phyloP scores from a whole-genome alignment of 495 filamentous ascomycete species.

The Aspergillus mulundensis region DNA sequence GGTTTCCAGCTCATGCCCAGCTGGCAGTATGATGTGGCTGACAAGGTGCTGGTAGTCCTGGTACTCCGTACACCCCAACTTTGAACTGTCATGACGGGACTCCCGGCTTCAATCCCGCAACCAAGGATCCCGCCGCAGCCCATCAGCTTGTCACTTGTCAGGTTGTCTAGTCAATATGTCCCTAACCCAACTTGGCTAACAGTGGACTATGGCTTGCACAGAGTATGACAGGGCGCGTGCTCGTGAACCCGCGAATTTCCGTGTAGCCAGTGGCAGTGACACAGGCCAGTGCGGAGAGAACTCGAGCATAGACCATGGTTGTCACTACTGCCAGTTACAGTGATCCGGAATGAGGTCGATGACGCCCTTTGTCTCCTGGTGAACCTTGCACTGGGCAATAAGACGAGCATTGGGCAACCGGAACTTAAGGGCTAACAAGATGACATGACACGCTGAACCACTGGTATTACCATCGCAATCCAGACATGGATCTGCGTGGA shows the following conservation, averaged over 20 bases:
- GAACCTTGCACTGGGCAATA: neutral
- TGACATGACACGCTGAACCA: neutral
- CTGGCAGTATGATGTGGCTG: neutral
- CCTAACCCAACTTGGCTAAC: neutral
- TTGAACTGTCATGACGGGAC: neutral
- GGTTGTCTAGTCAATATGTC: neutral
- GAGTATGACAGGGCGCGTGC: constrained; percentile 1
- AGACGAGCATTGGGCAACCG: neutral
- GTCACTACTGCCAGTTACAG: neutral
- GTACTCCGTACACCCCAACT: too few species aligned
- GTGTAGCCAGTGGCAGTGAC: neutral
- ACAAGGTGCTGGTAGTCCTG: neutral
- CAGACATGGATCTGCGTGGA: constrained; percentile 1
- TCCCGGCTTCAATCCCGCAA: neutral
- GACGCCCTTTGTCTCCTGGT: neutral
- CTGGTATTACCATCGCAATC: neutral
- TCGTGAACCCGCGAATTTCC: constrained; percentile 4
- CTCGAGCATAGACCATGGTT: neutral
- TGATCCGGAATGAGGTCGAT: neutral
- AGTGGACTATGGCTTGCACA: neutral
- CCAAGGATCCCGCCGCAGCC: neutral
- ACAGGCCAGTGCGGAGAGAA: neutral
- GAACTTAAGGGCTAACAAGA: neutral
- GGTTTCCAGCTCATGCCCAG: neutral
- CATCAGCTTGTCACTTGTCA: too few species aligned